Percentiles rank a stretch among this genome's conserved stretches.
These are phyloP conservation scores for Rosa hybrid DNA, from an alignment of 331 rosid genomes.

Conservation along the genomic window DNA sequence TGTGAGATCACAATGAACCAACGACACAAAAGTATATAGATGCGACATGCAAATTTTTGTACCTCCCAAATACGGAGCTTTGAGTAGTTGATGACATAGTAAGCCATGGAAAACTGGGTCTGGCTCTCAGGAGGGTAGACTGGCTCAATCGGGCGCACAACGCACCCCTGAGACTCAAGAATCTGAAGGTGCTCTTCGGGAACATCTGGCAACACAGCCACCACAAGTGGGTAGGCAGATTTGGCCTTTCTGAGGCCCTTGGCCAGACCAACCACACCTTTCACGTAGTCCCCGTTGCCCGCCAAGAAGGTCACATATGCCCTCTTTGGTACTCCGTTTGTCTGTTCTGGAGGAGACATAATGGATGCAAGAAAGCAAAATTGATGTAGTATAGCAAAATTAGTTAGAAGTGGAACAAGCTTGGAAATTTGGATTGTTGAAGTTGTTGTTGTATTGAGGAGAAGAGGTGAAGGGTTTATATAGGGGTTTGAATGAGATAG, in stretches of 20 bases:
- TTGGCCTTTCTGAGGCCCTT: conserved; percentile 41
- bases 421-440: background rate
- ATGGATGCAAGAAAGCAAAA: background rate
- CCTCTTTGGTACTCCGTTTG: conserved; percentile 7
- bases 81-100: conserved; percentile 52
- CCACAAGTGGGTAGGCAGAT: conserved; percentile 39
- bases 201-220: conserved; percentile 43
- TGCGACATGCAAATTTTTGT: background rate
- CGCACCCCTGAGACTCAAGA: conserved; percentile 41
- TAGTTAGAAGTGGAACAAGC: background rate
- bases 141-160: conserved; percentile 42
- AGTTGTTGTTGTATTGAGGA: background rate
- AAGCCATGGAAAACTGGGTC: conserved; percentile 47
- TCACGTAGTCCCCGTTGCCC: conserved; percentile 41
- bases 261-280: conserved; percentile 45
- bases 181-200: conserved; percentile 42
- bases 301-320: conserved; percentile 48
- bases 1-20: background rate
- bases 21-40: background rate
- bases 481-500: conserved; percentile 6
- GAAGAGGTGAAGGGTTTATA: conserved; percentile 9
- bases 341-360: background rate
- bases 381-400: background rate
- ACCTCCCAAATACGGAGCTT: conserved; percentile 59
- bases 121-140: conserved; percentile 43